These are phyloP conservation scores for Hypoxylon rubiginosum DNA, from an alignment of 2,329 filamentous ascomycete species.

Conservation along the genomic window DNA sequence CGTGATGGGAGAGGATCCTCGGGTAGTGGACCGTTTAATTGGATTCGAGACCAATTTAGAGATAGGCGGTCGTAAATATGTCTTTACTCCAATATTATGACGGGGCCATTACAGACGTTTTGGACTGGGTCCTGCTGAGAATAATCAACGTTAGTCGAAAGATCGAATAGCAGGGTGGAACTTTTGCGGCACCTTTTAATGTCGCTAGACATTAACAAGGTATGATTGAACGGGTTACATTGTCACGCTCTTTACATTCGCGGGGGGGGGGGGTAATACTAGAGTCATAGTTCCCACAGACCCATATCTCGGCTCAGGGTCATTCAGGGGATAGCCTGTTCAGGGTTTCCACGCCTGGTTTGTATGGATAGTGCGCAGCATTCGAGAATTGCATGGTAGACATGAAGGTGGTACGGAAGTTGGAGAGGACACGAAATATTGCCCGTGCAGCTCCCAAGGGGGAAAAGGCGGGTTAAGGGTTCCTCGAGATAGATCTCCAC, in stretches of 20 bases:
- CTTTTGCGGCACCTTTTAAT: constrained; percentile 5
- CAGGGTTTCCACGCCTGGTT: neutral
- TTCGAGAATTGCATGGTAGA: constrained; percentile 1
- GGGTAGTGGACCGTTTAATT: constrained; percentile 57
- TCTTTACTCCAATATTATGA: neutral
- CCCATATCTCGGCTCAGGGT: neutral
- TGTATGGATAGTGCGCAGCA: neutral
- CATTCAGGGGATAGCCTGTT: neutral
- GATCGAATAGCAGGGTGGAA: constrained; percentile 4
- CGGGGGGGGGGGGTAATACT: neutral
- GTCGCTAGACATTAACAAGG: constrained; percentile 2
- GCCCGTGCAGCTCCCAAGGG: constrained; percentile 1
- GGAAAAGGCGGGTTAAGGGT: constrained; percentile 10
- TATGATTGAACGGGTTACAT: constrained; percentile 24
- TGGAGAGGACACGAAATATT: constrained; percentile 2
- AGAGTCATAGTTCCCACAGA: constrained; percentile 1
- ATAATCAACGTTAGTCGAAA: neutral
- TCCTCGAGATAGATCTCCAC: constrained; percentile 31
- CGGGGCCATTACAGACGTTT: neutral
- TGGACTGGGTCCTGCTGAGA: neutral
- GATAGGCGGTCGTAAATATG: constrained; percentile 40
- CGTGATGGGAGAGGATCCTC: constrained; percentile 54
- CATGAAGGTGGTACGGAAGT: constrained; percentile 3
- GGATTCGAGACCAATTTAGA: constrained; percentile 60
- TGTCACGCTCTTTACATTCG: constrained; percentile 24